A percentile compares a stretch with the other conserved stretches of the same genome.
phyloP scores from a whole-genome alignment of 2,329 filamentous ascomycete species.

The Salinomyces thailandicus region DNA sequence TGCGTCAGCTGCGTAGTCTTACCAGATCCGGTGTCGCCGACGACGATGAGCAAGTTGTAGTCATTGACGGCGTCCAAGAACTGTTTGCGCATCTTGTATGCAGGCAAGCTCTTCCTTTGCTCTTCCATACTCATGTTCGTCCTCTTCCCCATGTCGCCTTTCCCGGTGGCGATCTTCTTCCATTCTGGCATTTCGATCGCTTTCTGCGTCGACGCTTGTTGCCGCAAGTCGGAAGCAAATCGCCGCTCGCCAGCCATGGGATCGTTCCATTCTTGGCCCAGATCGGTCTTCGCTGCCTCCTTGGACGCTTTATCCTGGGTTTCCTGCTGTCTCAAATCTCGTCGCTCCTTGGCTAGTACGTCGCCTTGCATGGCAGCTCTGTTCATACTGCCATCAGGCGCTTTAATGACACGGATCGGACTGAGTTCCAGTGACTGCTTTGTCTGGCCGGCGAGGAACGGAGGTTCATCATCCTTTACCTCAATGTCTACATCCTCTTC shows the following conservation, averaged over 20 bases:
- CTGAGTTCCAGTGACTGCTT: conserved; percentile 92
- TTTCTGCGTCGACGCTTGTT: conserved; percentile 42
- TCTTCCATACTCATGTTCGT: conserved; percentile 91
- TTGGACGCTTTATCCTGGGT: conserved; percentile 67
- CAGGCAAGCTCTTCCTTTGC: conserved; percentile 79
- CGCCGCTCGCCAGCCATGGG: conserved; percentile 85
- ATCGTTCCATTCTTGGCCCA: conserved; percentile 90
- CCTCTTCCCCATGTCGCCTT: conserved; percentile 73
- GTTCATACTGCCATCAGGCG: conserved; percentile 95
- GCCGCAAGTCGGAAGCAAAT: conserved; percentile 79
- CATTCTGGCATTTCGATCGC: conserved; percentile 74
- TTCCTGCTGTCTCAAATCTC: conserved; percentile 82
- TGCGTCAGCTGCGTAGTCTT: conserved; percentile 97
- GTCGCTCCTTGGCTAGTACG: conserved; percentile 74
- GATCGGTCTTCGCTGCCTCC: conserved; percentile 64
- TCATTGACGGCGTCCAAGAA: conserved; percentile 76
- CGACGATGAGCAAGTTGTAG: conserved; percentile 89
- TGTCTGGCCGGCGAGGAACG: conserved; percentile 89
- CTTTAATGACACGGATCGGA: conserved; percentile 92
- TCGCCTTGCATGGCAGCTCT: conserved; percentile 91
- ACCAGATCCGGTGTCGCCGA: conserved; percentile 92
- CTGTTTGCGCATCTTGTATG: conserved; percentile 78
- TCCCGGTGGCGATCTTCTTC: conserved; percentile 68
- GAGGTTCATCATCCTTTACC: conserved; percentile 89
- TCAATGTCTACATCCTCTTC: conserved; percentile 98